Evolutionary conservation across 257 asterid genomes (phyloP), one percentile per base, ranked within the genome.

Genomic region (Mitragyna speciosa): DNA sequence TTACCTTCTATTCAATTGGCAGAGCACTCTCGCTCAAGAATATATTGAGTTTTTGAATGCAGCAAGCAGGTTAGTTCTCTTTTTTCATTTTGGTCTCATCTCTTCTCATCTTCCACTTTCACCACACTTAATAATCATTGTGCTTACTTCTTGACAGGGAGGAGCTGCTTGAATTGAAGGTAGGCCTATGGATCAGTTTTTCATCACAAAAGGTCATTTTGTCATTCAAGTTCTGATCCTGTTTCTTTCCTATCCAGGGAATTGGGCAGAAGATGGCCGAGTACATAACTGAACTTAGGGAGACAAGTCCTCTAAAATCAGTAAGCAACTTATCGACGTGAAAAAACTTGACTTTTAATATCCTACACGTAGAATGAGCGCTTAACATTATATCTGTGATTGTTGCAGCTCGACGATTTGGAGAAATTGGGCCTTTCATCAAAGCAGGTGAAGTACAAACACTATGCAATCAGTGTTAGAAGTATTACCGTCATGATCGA

Each of bases 251-350:
- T 71, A 19, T 69, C 7, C 77, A 95, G 98, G 99, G 99, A 56
- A 95, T 93, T 76, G 99, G 99, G 45, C 87, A 88, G 76, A 93
- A 91, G 87, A 83, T 90, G 69, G 97, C 98, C 3, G 93, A 88
- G 70, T 93, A 95, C 81, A 90, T 95, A 49, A 82, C 87, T 24
- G 97, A 92, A 75, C 89, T 93, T 67, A 90, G 99, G 87, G 90
- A 87, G 73, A 83, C 90, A 26, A 90, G 95, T 82, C 98, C 97
- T 24, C 67, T 93, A 69, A 89, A 86, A 88, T 85, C 92, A 61
- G 99, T 95, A 88, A 90, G 94, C 67, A 78, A 54, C 43, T 59
- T 28, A 74, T 54, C 7, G 16, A 15, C 26, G 16, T n/a, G 22
- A 17, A 61, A 12, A 16, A 59, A 39, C 22, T 22, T 24, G 24